Evolutionary conservation across 768 basidiomycete genomes (phyloP), one percentile per base, ranked within the genome.

Genomic region (Tylopilus cervinicoccineus): DNA sequence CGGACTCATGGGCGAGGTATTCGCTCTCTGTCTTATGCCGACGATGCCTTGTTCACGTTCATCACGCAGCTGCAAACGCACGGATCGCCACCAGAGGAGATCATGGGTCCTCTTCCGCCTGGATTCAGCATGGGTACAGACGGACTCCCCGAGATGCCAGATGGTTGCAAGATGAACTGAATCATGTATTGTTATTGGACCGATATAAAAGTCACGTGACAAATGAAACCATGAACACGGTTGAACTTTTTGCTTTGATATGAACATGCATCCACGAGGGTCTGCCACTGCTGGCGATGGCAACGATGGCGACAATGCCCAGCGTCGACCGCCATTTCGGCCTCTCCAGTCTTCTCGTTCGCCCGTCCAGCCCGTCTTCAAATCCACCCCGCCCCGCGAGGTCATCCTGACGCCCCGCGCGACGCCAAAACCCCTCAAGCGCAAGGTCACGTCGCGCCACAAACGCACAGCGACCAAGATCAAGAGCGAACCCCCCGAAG

Each of bases 21-120:
- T 36, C 1, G 14, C 27, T 24, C 12, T 23, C 20, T 36, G 27
- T 36, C 42, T 34, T 16, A 9, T n/a, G 8, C 27, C 13, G 20
- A 28, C 12, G 8, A 26, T n/a, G 10, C 5, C 13, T 27, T 32
- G 26, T 37, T 51, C 6, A 51, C 24, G 23, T n/a, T 24, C 19
- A 20, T 28, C 10, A 45, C 39, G 19, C 38, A 63, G 60, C 8
- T 93, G 76, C 90, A 93, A 75, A 70, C 73, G 4, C 75, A 81
- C 47, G 90, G 91, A 6, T 77, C 84, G 4, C 91, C 89, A 0
- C 91, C 91, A 3, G 60, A 78, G 17, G 88, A 89, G 57, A 76
- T 93, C 42, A 91, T 93, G 86, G 91, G 89, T 2, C 78, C 82
- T 0, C 72, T 93, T 40, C 91, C 91, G 0, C 77, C 86, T 3